Conservation (phyloP, 2,329 filamentous ascomycete genomes). For the Aspergillus neoniger region DNA sequence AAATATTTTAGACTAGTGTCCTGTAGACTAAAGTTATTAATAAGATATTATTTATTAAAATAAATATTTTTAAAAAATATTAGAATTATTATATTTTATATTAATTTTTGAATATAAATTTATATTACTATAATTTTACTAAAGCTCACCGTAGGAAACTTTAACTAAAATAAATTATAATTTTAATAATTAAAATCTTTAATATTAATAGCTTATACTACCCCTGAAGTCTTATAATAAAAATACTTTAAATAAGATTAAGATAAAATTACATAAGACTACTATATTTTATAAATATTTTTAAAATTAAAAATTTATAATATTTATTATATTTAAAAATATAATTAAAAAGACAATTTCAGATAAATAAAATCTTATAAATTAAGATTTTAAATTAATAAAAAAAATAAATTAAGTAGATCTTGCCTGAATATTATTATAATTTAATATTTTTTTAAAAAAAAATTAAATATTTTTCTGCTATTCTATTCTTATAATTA, state of each 20-base stretch:
- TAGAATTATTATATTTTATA: not conserved
- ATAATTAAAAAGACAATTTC: too few relatives aligned
- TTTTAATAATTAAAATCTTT: too few relatives aligned
- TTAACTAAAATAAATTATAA: too few relatives aligned
- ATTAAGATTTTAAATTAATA: not conserved
- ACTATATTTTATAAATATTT: too few relatives aligned
- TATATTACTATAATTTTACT: not conserved
- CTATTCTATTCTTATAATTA: too few relatives aligned
- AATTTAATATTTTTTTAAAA: not conserved
- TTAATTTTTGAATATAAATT: not conserved
- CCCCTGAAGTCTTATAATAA: too few relatives aligned
- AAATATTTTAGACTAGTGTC: not conserved
- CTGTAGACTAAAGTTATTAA: not conserved
- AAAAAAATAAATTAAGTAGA: not conserved
- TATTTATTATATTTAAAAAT: too few relatives aligned
- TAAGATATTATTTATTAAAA: not conserved
- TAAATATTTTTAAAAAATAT: not conserved
- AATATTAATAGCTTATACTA: too few relatives aligned
- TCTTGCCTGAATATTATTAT: not conserved
- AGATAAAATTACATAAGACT: too few relatives aligned
- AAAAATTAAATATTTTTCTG: too few relatives aligned
- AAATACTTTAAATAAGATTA: too few relatives aligned
- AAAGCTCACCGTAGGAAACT: accelerated
- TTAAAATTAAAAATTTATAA: too few relatives aligned
- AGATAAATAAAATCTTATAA: not conserved